Evolutionary conservation across 2,329 filamentous ascomycete genomes (phyloP).

Genomic region (Calonectria henricotiae): DNA sequence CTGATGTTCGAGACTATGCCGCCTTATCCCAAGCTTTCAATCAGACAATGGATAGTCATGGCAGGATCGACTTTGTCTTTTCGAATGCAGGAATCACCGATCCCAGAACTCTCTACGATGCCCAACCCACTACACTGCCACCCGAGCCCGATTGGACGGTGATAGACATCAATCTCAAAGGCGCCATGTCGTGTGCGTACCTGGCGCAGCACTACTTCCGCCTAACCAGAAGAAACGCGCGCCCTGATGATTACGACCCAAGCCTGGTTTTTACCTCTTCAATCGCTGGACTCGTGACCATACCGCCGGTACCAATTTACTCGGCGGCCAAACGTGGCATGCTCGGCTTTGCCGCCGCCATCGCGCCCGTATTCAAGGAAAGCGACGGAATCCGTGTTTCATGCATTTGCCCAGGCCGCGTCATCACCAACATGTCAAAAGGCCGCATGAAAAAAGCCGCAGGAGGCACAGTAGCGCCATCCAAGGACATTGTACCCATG

Average conservation of each 20-base stretch:
- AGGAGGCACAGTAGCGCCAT: neutral
- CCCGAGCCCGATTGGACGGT: neutral
- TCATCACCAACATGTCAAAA: neutral
- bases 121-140: neutral
- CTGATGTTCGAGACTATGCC: neutral
- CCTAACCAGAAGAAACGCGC: neutral
- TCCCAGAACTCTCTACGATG: neutral
- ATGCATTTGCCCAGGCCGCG: neutral
- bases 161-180: neutral
- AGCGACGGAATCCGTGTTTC: neutral
- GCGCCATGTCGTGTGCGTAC: neutral
- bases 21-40: neutral
- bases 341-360: neutral
- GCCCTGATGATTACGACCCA: neutral
- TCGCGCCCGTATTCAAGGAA: neutral
- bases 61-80: neutral
- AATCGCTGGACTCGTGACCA: neutral
- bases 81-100: neutral
- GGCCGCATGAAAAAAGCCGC: neutral
- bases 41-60: neutral
- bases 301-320: neutral
- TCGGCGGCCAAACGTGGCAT: neutral
- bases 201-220: neutral
- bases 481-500: neutral
- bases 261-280: neutral